These are phyloP conservation scores for Prunella vulgaris DNA, from an alignment of 257 asterid genomes.

Conservation along the genomic window DNA sequence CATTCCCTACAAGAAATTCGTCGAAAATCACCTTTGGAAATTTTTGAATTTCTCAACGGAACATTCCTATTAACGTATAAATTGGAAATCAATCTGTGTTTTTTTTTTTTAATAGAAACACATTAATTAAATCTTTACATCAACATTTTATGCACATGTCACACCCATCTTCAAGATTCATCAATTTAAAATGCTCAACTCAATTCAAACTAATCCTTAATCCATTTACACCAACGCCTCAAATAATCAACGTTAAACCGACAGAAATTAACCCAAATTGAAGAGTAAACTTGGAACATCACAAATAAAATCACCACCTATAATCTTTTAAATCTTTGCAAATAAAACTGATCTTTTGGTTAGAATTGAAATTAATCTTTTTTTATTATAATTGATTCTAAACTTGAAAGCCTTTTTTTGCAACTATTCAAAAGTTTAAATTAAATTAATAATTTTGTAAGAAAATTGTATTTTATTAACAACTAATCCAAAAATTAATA, in stretches of 20 bases:
- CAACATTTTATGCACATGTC: neutral
- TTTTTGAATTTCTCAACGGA: neutral
- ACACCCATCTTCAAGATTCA: neutral
- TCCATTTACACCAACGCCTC: neutral
- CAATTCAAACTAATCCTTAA: neutral
- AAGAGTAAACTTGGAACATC: neutral
- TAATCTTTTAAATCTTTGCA: too few relatives aligned
- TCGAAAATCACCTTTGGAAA: neutral
- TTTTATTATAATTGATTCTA: too few relatives aligned
- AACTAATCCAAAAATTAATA: neutral
- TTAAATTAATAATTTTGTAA: too few relatives aligned
- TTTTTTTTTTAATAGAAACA: too few relatives aligned
- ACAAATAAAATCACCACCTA: too few relatives aligned
- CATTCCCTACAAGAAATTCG: neutral
- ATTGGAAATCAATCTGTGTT: too few relatives aligned
- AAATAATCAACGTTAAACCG: neutral
- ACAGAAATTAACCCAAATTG: neutral
- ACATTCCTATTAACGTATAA: too few relatives aligned
- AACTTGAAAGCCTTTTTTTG: too few relatives aligned
- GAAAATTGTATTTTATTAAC: too few relatives aligned
- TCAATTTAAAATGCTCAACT: neutral
- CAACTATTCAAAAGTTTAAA: too few relatives aligned
- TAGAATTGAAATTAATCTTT: too few relatives aligned
- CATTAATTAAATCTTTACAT: neutral
- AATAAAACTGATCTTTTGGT: too few relatives aligned